Evolutionary conservation across 106 monocot species (phyloP).

Genomic region (Posidonia australis): DNA sequence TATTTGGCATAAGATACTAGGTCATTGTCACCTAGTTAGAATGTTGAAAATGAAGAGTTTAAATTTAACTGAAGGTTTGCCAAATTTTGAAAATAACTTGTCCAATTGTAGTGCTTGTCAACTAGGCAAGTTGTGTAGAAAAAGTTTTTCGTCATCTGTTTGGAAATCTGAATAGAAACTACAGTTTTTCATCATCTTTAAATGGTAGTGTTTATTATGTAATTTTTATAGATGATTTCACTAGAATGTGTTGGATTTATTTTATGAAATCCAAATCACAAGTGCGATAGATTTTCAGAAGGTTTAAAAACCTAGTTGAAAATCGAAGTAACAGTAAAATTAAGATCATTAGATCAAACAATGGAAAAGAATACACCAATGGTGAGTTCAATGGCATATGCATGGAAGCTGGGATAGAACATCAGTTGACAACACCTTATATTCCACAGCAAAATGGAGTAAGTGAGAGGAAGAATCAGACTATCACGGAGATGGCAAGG

Average conservation of each 20-base stretch:
- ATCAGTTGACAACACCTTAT: not conserved
- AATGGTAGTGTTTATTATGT: not conserved
- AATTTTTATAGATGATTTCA: not conserved
- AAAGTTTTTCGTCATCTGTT: not conserved
- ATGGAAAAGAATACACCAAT: not conserved
- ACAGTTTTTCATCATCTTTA: not conserved
- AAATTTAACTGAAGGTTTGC: not conserved
- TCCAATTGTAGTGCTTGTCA: not conserved
- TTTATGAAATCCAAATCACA: not conserved
- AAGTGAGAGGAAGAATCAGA: not conserved
- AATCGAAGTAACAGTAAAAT: not conserved
- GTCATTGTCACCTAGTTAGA: not conserved
- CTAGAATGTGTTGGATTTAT: constrained; percentile 3
- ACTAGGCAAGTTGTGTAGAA: not conserved
- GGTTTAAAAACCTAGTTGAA: not conserved
- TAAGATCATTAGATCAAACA: not conserved
- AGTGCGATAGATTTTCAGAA: not conserved
- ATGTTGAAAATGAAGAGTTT: not conserved
- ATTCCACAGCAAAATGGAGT: not conserved
- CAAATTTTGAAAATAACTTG: not conserved
- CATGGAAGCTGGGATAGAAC: not conserved
- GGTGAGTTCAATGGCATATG: not conserved
- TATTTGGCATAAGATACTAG: not conserved
- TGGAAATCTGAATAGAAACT: not conserved
- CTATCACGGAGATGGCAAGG: too few species aligned